Evolutionary conservation across 768 basidiomycete genomes (phyloP).

Genomic region (Psilocybe tampanensis): DNA sequence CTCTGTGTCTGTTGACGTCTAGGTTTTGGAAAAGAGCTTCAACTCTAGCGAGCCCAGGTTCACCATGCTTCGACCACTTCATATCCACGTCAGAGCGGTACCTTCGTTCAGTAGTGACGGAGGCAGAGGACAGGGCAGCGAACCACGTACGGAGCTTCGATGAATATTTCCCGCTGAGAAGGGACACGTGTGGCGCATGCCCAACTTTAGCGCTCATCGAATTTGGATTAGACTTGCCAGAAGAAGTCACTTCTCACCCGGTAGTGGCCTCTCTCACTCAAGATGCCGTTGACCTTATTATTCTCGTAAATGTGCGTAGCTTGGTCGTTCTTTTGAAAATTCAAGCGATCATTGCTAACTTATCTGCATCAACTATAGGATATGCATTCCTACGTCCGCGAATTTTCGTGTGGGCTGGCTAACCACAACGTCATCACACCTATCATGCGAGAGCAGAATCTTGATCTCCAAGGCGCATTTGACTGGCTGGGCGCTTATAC

Average conservation of each 20-base stretch:
- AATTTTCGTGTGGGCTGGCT: conserved; percentile 41
- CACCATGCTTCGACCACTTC: conserved; percentile 25
- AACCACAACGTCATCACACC: conserved; percentile 44
- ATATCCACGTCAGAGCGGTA: conserved; percentile 43
- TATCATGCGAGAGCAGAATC: conserved; percentile 37
- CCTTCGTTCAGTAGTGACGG: conserved; percentile 41
- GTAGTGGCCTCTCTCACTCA: conserved; percentile 46
- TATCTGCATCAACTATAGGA: too few species aligned
- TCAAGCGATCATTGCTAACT: too few species aligned
- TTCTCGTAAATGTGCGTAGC: conserved; percentile 30
- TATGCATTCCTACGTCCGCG: conserved; percentile 40
- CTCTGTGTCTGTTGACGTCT: background rate
- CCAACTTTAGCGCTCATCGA: conserved; percentile 55
- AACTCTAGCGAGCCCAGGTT: conserved; percentile 9
- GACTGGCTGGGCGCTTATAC: conserved; percentile 36
- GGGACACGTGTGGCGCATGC: conserved; percentile 56
- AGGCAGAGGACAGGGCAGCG: conserved; percentile 44
- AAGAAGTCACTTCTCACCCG: conserved; percentile 55
- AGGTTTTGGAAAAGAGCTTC: conserved; percentile 26
- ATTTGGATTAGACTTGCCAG: conserved; percentile 57
- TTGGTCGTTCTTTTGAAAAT: conserved; percentile 2
- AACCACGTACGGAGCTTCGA: conserved; percentile 46
- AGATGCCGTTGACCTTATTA: conserved; percentile 53
- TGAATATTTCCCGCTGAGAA: conserved; percentile 53
- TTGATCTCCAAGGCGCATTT: conserved; percentile 38